Conservation (phyloP, 2,329 filamentous ascomycete genomes). For the Botrytis byssoidea region DNA sequence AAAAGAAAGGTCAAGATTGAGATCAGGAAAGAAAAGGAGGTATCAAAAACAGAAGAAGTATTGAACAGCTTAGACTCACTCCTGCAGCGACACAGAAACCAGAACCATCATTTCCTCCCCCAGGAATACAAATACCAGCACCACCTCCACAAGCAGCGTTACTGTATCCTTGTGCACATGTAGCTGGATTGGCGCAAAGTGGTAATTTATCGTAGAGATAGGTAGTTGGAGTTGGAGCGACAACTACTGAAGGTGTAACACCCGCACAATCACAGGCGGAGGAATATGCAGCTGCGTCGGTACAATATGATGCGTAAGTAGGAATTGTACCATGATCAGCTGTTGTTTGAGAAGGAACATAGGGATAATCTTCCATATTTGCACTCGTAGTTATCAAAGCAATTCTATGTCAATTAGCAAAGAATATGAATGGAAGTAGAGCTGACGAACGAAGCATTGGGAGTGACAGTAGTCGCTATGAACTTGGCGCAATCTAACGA, state of each 20-base stretch:
- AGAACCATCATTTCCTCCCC: background rate
- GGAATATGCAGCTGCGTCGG: background rate
- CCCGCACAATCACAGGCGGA: slow-evolving; percentile 19
- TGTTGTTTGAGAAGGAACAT: background rate
- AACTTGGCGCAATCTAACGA: slow-evolving; percentile 15
- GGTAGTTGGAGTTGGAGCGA: slow-evolving; percentile 9
- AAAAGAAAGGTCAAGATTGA: background rate
- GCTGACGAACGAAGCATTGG: slow-evolving; percentile 15
- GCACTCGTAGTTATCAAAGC: slow-evolving; percentile 12
- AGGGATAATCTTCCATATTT: slow-evolving; percentile 8
- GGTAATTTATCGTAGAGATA: slow-evolving; percentile 13
- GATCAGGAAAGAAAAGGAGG: background rate
- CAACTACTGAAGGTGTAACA: background rate
- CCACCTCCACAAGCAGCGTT: slow-evolving; percentile 5
- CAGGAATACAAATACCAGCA: slow-evolving; percentile 8
- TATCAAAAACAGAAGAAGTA: background rate
- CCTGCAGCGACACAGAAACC: slow-evolving; percentile 15
- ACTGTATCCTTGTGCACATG: background rate
- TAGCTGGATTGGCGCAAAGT: slow-evolving; percentile 1
- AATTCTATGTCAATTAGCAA: background rate
- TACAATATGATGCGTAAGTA: slow-evolving; percentile 17
- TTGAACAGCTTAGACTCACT: background rate
- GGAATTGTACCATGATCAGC: background rate
- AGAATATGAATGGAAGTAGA: background rate
- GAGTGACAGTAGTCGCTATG: slow-evolving; percentile 11